Evolutionary conservation across 495 filamentous ascomycete species (phyloP), one percentile per base, ranked within the genome.

Genomic region (Lindgomyces ingoldianus): DNA sequence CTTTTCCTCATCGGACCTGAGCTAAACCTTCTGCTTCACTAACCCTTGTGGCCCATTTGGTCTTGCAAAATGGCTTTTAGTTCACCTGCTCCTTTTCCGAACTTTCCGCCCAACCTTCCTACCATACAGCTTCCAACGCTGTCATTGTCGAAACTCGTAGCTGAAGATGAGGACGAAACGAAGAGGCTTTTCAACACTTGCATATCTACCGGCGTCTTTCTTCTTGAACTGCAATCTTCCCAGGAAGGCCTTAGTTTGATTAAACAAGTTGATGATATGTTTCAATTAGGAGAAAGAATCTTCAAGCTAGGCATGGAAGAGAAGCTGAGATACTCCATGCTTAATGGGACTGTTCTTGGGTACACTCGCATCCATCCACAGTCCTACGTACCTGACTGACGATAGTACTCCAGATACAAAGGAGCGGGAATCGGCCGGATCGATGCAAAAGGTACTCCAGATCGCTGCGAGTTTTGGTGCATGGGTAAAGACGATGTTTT

Each of bases 401-500:
- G 14, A 47, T 26, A 14, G 10, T 1, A 14, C 10, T 57, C 16
- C 10, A 54, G 50, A 4, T 54, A 54, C 50, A 54, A 54, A 54
- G 26, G 26, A 9, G 50, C 25, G 39, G 50, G 24, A 11, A 24
- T 39, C 10, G 50, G 26, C 10, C 25, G 50, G 19, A 39, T 69
- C 12, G 65, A 72, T 27, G 45, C 27, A 1, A 59, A 65, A 25
- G 69, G 69, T 1, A 66, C 61, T 19, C 52, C 46, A 9, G 71
- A 74, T 46, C 57, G 56, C 26, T 70, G 69, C 36, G 71, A 76
- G 45, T 72, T 69, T 57, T 75, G 68, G 49, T 73, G 69, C 49
- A 60, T 71, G 27, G 59, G 64, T 26, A 73, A 72, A 54, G 72
- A 76, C 49, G 73, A 74, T 44, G 46, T 74, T 2, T 53, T 75